Conservation (phyloP, 805 yeast genomes). For the Lachancea dasiensis region DNA sequence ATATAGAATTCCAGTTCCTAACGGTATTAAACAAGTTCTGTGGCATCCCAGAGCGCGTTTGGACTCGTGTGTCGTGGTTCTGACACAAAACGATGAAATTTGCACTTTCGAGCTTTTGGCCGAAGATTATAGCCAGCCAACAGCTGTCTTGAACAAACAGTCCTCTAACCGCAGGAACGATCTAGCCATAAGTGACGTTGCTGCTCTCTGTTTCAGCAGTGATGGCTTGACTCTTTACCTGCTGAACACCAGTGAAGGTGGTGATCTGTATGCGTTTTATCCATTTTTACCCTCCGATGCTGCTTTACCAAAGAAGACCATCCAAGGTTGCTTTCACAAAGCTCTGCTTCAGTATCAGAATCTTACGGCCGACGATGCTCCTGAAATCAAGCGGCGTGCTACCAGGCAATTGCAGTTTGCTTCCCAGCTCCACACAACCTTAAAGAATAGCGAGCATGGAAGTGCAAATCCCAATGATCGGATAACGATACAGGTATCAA, state of each 20-base stretch:
- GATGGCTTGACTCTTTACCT: constrained; percentile 51
- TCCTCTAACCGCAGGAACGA: constrained; percentile 10
- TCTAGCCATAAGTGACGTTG: constrained; percentile 18
- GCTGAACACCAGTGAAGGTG: constrained; percentile 42
- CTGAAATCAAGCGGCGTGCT: constrained; percentile 20
- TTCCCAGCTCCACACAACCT: constrained; percentile 30
- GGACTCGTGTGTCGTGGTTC: constrained; percentile 21
- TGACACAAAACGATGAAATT: constrained; percentile 24
- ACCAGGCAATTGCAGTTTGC: constrained; percentile 36
- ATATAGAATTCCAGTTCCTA: constrained; percentile 1
- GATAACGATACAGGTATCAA: constrained; percentile 1
- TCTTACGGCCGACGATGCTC: constrained; percentile 12
- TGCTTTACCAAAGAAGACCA: constrained; percentile 12
- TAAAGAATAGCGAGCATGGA: constrained; percentile 12
- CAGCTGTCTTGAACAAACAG: constrained; percentile 4
- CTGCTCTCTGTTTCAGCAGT: constrained; percentile 21
- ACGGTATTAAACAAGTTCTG: constrained; percentile 35
- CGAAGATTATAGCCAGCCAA: constrained; percentile 4
- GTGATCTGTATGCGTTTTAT: constrained; percentile 50
- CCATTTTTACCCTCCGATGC: constrained; percentile 57
- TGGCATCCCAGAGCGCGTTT: constrained; percentile 38
- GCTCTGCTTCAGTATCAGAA: constrained; percentile 20
- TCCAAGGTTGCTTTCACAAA: constrained; percentile 6
- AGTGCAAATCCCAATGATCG: constrained; percentile 4
- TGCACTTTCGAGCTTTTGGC: constrained; percentile 18